Evolutionary conservation across 2,329 filamentous ascomycete genomes (phyloP), one percentile per base, ranked within the genome.

Genomic region (Ilyonectria robusta): DNA sequence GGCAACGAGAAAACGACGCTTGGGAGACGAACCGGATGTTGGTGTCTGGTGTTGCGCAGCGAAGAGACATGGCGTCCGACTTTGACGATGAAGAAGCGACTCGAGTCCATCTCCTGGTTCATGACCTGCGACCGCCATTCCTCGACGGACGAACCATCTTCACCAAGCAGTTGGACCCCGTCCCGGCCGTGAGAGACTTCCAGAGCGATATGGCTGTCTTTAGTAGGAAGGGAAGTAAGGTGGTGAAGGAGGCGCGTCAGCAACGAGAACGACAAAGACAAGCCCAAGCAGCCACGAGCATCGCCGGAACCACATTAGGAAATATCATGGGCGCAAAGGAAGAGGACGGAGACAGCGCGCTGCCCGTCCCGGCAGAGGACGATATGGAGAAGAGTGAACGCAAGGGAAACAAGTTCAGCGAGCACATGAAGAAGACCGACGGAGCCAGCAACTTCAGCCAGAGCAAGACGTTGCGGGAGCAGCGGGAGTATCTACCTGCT

Each of bases 11-110:
- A 78, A 94, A 96, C 48, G 96, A 99, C 81, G 95, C 95, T 0
- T 99, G 96, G 96, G 97, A 99, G 81, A 96, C 95, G 17, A 99
- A 99, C 79, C 93, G 96, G 66, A 98, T 99, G 96, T 87, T 99
- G 67, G 96, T 95, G 1, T 98, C 95, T 21, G 95, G 95, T 63
- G 95, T 99, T 19, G 96, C 96, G 19, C 97, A 99, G 80, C 87
- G 95, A 76, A 86, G 94, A 72, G 93, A 96, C 75, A 89, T 94
- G 78, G 91, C 91, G 26, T 87, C 89, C 54, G 94, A 96, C 77
- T 97, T 98, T 76, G 92, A 97, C 70, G 96, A 99, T 70, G 93
- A 98, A 55, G 96, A 99, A 77, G 91, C 90, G 26, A 97, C 92
- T 8, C 88, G 97, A 67, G 90, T 98, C 15, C 96, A 99, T 83